phyloP scores from a whole-genome alignment of 495 filamentous ascomycete species.

The Aspergillus egyptiacus region DNA sequence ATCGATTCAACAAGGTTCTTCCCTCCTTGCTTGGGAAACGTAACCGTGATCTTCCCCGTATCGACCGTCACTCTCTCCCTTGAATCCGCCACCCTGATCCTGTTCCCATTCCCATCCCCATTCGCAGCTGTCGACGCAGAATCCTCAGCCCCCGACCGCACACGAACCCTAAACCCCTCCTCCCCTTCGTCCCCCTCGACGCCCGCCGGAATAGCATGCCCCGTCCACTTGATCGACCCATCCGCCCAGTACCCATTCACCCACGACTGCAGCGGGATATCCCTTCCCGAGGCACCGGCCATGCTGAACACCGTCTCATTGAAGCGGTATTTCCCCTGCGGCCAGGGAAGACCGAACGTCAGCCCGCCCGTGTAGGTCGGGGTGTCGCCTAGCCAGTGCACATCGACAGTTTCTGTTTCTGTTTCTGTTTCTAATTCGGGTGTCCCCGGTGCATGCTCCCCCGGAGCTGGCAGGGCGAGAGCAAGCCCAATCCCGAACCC shows the following conservation, averaged over 20 bases:
- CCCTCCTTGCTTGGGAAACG: slow-evolving; percentile 32
- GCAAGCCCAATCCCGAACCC: no score
- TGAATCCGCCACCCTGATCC: background rate
- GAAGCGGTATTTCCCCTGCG: slow-evolving; percentile 30
- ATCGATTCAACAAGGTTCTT: slow-evolving; percentile 29
- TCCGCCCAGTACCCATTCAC: slow-evolving; percentile 41
- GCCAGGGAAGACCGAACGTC: slow-evolving; percentile 42
- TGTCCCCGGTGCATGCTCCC: no score
- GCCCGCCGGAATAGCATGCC: slow-evolving; percentile 32
- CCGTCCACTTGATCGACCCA: slow-evolving; percentile 44
- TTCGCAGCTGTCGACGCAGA: background rate
- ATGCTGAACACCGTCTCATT: slow-evolving; percentile 27
- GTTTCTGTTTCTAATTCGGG: background rate
- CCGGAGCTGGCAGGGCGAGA: no score
- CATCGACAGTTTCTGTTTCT: slow-evolving; percentile 8
- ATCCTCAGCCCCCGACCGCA: slow-evolving; percentile 11
- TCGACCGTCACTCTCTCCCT: slow-evolving; percentile 16
- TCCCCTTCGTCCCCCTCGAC: slow-evolving; percentile 5
- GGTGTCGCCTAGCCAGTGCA: slow-evolving; percentile 35
- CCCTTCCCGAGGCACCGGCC: background rate
- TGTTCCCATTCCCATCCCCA: no score
- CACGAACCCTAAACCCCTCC: slow-evolving; percentile 14
- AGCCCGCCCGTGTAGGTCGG: slow-evolving; percentile 27
- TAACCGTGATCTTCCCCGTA: slow-evolving; percentile 33
- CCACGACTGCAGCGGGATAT: slow-evolving; percentile 36